phyloP scores from a whole-genome alignment of 345 rosid species.

The Hibiscus tridactylites region DNA sequence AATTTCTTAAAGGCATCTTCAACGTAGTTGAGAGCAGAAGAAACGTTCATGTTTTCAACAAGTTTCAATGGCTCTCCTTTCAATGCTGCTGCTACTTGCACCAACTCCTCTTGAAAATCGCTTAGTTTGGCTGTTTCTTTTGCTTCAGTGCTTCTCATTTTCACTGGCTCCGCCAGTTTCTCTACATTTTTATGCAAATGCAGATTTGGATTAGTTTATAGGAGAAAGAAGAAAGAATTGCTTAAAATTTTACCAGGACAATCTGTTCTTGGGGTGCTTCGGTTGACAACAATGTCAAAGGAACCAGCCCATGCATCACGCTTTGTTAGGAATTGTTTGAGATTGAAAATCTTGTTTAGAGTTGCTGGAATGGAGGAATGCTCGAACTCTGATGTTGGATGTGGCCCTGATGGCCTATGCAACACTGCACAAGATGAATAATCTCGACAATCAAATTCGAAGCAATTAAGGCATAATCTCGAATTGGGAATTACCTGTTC shows the following conservation, averaged over 20 bases:
- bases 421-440: conserved; percentile 33
- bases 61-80: conserved; percentile 53
- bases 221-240: not conserved
- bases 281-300: conserved; percentile 47
- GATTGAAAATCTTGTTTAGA: conserved; percentile 66
- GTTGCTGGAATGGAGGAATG: conserved; percentile 87
- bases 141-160: conserved; percentile 27
- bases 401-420: conserved; percentile 72
- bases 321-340: conserved; percentile 62
- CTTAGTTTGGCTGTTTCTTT: conserved; percentile 38
- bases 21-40: conserved; percentile 32
- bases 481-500: not conserved
- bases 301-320: conserved; percentile 94
- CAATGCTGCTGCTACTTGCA: conserved; percentile 51
- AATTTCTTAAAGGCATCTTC: conserved; percentile 42
- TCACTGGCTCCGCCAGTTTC: conserved; percentile 38
- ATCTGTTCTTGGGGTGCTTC: conserved; percentile 52
- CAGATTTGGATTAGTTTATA: not conserved
- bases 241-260: conserved; percentile 49
- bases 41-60: conserved; percentile 42
- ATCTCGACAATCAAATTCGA: not conserved
- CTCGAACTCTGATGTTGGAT: conserved; percentile 66
- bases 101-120: conserved; percentile 51
- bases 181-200: conserved; percentile 19
- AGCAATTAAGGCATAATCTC: not conserved